phyloP scores from a whole-genome alignment of 768 basidiomycete genomes.

The Mycena metata region DNA sequence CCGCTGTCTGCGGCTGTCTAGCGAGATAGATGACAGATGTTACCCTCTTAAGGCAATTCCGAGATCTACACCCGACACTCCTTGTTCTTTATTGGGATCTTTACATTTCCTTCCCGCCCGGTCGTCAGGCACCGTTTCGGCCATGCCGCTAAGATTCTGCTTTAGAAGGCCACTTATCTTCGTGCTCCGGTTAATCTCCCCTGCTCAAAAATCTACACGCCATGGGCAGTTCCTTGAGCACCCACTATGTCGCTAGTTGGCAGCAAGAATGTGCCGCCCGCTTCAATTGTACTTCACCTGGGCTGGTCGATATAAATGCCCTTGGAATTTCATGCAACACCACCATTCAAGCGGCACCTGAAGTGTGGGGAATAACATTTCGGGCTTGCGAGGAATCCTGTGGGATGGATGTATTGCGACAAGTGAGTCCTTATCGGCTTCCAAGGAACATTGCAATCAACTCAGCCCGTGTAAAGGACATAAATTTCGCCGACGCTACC shows the following conservation, averaged over 20 bases:
- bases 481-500: constrained; percentile 15
- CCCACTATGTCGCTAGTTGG: constrained; percentile 17
- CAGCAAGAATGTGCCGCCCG: constrained; percentile 7
- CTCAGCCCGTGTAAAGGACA: constrained; percentile 1
- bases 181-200: no score
- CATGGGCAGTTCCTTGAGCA: constrained; percentile 27
- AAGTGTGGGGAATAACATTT: constrained; percentile 30
- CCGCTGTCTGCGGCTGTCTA: no score
- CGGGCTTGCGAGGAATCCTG: constrained; percentile 22
- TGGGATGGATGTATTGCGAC: constrained; percentile 16
- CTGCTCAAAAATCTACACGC: no score
- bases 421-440: constrained; percentile 13
- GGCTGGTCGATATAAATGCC: constrained; percentile 16
- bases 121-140: no score
- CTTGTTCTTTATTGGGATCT: no score
- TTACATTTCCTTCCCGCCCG: no score
- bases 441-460: not conserved
- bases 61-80: no score
- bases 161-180: no score
- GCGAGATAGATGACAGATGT: no score
- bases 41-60: no score
- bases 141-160: no score
- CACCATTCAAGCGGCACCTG: constrained; percentile 8
- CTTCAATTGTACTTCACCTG: constrained; percentile 30
- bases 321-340: constrained; percentile 5